These are phyloP conservation scores for Didymella pomorum DNA, from an alignment of 2,329 filamentous ascomycete genomes.

Conservation along the genomic window DNA sequence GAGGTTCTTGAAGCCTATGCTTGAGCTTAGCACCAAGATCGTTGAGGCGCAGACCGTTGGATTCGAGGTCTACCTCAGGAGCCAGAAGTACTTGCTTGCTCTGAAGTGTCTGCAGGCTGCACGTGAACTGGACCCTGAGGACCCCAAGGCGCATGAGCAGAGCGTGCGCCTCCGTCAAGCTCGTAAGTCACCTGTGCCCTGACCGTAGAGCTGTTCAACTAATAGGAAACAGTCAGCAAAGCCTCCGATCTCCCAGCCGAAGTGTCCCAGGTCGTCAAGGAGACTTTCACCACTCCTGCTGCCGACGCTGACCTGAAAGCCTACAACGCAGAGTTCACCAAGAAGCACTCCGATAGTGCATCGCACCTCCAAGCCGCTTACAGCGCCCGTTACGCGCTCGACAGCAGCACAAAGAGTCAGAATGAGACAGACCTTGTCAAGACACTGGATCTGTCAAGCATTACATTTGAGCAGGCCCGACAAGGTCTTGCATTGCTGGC, in stretches of 20 bases:
- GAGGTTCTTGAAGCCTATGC: constrained; percentile 82
- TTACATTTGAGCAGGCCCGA: constrained; percentile 65
- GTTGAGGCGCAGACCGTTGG: constrained; percentile 83
- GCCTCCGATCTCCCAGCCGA: constrained; percentile 66
- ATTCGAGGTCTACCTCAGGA: constrained; percentile 86
- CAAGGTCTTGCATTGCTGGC: constrained; percentile 61
- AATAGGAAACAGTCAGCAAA: constrained; percentile 35
- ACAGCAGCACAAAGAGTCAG: constrained; percentile 62
- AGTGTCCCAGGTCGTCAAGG: constrained; percentile 73
- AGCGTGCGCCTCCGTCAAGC: constrained; percentile 72
- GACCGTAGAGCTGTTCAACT: constrained; percentile 2
- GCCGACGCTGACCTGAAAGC: constrained; percentile 65
- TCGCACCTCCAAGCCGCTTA: constrained; percentile 70
- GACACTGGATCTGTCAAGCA: constrained; percentile 61
- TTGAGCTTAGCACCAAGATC: constrained; percentile 82
- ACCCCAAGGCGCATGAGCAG: constrained; percentile 80
- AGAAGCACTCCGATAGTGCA: constrained; percentile 68
- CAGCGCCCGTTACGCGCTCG: constrained; percentile 66
- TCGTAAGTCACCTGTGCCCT: constrained; percentile 41
- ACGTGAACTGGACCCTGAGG: constrained; percentile 70
- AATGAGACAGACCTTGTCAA: constrained; percentile 70
- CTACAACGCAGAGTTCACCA: constrained; percentile 72
- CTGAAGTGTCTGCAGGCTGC: constrained; percentile 84
- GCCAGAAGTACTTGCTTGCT: constrained; percentile 87
- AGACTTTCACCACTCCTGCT: constrained; percentile 69